Evolutionary conservation across 1,284 basidiomycete species (phyloP).

Genomic region (Abortiporus biennis): DNA sequence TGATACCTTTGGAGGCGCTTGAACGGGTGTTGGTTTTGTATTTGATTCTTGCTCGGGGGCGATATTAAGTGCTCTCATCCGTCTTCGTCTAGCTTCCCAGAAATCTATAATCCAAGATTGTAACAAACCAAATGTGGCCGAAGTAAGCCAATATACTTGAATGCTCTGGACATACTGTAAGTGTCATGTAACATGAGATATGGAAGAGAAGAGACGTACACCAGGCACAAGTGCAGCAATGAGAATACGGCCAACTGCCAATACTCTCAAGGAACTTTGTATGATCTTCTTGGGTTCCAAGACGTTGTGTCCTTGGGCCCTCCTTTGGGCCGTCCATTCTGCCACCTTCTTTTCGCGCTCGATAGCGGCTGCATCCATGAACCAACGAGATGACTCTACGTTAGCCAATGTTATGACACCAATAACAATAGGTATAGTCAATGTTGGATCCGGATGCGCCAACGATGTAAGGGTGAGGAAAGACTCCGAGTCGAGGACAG

Average conservation of each 20-base stretch:
- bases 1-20: neutral
- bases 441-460: slow-evolving; percentile 65
- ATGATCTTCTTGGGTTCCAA: slow-evolving; percentile 50
- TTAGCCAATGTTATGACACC: slow-evolving; percentile 74
- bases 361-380: slow-evolving; percentile 49
- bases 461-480: slow-evolving; percentile 71
- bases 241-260: slow-evolving; percentile 70
- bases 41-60: slow-evolving; percentile 4
- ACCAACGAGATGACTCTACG: slow-evolving; percentile 70
- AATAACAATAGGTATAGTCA: slow-evolving; percentile 61
- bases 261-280: slow-evolving; percentile 52
- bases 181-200: too few relatives aligned
- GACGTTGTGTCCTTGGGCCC: slow-evolving; percentile 30
- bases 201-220: too few relatives aligned
- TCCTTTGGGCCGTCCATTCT: slow-evolving; percentile 34
- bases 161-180: slow-evolving; percentile 65
- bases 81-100: slow-evolving; percentile 37
- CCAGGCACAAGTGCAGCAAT: slow-evolving; percentile 76
- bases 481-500: slow-evolving; percentile 65
- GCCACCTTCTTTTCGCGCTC: slow-evolving; percentile 42
- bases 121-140: slow-evolving; percentile 71
- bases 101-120: slow-evolving; percentile 77
- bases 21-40: too few relatives aligned
- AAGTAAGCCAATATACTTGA: slow-evolving; percentile 80
- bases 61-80: slow-evolving; percentile 51